Evolutionary conservation across 2,329 filamentous ascomycete species (phyloP), one percentile per base, ranked within the genome.

Genomic region (Colletotrichum sp.): DNA sequence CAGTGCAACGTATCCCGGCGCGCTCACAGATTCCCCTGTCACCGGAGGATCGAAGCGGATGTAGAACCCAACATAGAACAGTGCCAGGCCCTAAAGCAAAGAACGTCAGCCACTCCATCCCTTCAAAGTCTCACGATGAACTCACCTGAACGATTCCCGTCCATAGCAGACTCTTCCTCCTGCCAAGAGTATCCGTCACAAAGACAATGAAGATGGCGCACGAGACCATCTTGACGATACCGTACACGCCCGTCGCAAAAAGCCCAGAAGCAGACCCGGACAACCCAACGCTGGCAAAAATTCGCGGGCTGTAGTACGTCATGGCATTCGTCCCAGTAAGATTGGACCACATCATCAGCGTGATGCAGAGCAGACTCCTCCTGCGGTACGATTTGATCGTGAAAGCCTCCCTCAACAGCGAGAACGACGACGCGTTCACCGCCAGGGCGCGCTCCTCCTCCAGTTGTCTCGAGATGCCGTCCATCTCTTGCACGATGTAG

Each of bases 211-310:
- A 94, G 69, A 87, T 84, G 7, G 89, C 85, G 79, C 91, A 93
- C 21, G 91, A 89, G 7, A 88, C 84, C 84, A 93, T 92, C 81
- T 94, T 94, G 49, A 94, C 90, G 55, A 94, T 88, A 8, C 92
- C 92, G 80, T 94, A 94, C 77, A 94, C 89, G 18, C 93, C 92
- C 1, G 92, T 94, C 2, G 93, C 92, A 80, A 94, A 93, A 8
- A 94, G 88, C 26, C 89, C 89, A n/a, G 89, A 88, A 24, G 87
- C 83, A 4, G 88, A 90, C 5, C 81, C 81, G 5, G 80, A 78
- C 2, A 94, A 85, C 9, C 92, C 92, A 4, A 94, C 84, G 74
- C 89, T 86, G 18, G 84, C 83, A 84, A 94, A 94, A 72, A 94
- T 94, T 21, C 87, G 87, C 0, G 92, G 92, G 0, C 90, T 90